Base-by-base conservation (phyloP, 495 filamentous ascomycete genomes). In the Penicillium longicatenatum region DNA sequence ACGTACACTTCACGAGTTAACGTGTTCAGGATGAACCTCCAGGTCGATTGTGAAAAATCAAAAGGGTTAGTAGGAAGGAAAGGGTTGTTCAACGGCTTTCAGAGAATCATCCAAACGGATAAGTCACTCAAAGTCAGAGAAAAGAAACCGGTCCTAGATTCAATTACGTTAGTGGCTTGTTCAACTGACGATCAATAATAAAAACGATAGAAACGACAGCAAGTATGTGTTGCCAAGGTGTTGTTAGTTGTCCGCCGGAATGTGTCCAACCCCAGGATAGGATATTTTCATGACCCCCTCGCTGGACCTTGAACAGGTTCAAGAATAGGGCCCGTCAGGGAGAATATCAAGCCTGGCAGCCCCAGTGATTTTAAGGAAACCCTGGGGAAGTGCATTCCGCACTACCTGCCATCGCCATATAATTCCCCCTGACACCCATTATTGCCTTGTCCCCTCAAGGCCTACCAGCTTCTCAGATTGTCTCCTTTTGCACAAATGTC, bases 1-100 rank as follows among this genome's bases (percentile, higher is more conserved):
- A 75, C 73, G 58, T 72, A 78, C 75, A 69, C 58, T 68, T 72
- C 63, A 68, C 60, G 63, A 66, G 58, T 60, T 65, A 70, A 65
- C 59, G 66, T 70, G 59, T 68, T 64, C 57, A 53, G 57, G 58
- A 51, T 52, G 58, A 65, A 68, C 58, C 55, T 55, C 57, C 52
- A 48, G 44, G 50, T 51, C 11, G 21, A 52, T 64, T 64, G 61
- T 60, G 58, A 61, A 59, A 31, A 54, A 64, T 55, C 37, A 57
- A 26, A 26, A 43, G 41, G 41, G 57, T 50, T 29, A 48, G 12
- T 48, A 29, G 45, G 43, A 42, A 17, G 44, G 46, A 26, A 55
- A 56, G 49, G 54, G 37, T 21, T 55, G 33, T 43, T 66, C 57
- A 59, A 61, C 31, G 64, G 59, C 65, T 61, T 46, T 45, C 17